These are phyloP conservation scores for Brettanomyces bruxellensis DNA, from an alignment of 805 yeast genomes.

Conservation along the genomic window DNA sequence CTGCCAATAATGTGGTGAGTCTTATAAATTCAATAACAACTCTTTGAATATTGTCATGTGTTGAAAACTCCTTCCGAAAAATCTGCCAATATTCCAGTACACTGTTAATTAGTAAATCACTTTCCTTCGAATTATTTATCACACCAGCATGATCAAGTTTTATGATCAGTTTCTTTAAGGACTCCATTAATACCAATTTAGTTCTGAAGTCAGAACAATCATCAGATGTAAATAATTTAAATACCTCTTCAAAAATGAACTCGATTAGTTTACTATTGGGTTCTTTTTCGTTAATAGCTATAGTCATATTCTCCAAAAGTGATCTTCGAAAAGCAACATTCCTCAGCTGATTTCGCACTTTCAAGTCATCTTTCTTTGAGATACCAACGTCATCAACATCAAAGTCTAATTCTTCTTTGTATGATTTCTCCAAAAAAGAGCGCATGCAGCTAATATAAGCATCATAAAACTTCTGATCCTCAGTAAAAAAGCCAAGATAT, in stretches of 20 bases:
- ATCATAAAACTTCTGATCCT: slow-evolving; percentile 23
- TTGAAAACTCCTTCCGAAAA: slow-evolving; percentile 8
- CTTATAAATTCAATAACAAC: slow-evolving; percentile 44
- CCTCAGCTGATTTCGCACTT: slow-evolving; percentile 2
- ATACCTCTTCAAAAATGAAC: slow-evolving; percentile 1
- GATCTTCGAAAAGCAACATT: slow-evolving; percentile 4
- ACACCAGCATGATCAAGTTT: slow-evolving; percentile 3
- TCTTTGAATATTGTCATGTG: slow-evolving; percentile 34
- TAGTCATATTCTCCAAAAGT: slow-evolving; percentile 4
- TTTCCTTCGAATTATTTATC: background rate
- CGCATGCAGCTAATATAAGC: slow-evolving; percentile 29
- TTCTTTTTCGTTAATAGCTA: slow-evolving; percentile 2
- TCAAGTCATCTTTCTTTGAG: background rate
- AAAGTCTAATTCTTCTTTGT: slow-evolving; percentile 5
- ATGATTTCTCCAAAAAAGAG: background rate
- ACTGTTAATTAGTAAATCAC: background rate
- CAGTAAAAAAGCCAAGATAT: slow-evolving; percentile 27
- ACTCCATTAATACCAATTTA: slow-evolving; percentile 22
- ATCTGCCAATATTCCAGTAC: slow-evolving; percentile 6
- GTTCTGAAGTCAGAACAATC: slow-evolving; percentile 5
- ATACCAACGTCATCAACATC: slow-evolving; percentile 8
- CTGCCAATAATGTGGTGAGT: slow-evolving; percentile 8
- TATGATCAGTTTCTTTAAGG: slow-evolving; percentile 7
- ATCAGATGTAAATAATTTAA: background rate
- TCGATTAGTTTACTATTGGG: slow-evolving; percentile 2